These are phyloP conservation scores for Lizanozyma gosingica DNA, from an alignment of 1,139 yeast species.

Conservation along the genomic window DNA sequence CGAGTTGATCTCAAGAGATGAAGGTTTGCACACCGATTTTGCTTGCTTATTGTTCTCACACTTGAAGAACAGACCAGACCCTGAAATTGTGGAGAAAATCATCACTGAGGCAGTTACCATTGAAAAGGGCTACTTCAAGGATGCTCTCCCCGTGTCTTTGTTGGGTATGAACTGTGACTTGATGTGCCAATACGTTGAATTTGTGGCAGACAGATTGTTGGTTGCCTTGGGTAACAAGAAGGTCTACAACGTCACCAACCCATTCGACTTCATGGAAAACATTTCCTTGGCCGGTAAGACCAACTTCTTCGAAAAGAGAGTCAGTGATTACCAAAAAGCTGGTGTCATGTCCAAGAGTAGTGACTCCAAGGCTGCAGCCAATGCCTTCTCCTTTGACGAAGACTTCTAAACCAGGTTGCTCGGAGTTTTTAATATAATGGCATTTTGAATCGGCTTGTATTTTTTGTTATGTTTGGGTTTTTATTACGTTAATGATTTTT, in stretches of 20 bases:
- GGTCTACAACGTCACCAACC: conserved; percentile 80
- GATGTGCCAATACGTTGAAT: conserved; percentile 97
- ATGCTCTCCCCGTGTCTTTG: conserved; percentile 84
- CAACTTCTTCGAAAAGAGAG: conserved; percentile 98
- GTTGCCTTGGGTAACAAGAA: conserved; percentile 86
- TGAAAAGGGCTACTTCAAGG: conserved; percentile 90
- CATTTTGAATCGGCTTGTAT: not conserved
- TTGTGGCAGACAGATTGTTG: conserved; percentile 90
- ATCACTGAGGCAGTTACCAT: conserved; percentile 92
- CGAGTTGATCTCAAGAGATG: conserved; percentile 95
- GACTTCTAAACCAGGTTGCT: conserved; percentile 24
- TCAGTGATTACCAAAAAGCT: conserved; percentile 97
- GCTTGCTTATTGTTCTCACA: conserved; percentile 94
- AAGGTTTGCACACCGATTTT: conserved; percentile 97
- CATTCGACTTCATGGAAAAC: conserved; percentile 98
- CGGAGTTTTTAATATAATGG: not conserved
- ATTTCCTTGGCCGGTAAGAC: conserved; percentile 97
- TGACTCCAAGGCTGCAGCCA: conserved; percentile 21
- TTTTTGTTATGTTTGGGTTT: too few relatives aligned
- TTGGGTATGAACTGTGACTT: conserved; percentile 88
- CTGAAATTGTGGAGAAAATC: conserved; percentile 68
- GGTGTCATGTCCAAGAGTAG: conserved; percentile 76
- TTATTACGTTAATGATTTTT: not conserved
- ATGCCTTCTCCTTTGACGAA: conserved; percentile 38
- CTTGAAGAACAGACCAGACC: conserved; percentile 79